Evolutionary conservation across 495 filamentous ascomycete genomes (phyloP), one percentile per base, ranked within the genome.

Genomic region (Aspergillus hancockii): DNA sequence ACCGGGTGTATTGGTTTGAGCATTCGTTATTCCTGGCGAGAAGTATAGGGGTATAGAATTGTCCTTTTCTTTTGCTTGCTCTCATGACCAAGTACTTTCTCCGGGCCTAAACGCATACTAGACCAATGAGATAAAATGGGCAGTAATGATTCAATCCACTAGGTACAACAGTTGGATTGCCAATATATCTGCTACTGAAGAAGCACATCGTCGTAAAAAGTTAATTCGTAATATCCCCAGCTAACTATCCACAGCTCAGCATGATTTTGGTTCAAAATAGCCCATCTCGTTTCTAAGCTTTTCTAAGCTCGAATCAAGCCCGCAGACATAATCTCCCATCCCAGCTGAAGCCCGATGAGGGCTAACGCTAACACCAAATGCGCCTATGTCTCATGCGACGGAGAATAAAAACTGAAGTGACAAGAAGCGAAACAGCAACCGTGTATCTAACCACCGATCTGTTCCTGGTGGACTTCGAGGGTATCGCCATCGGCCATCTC

Each of bases 401-500:
- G 30, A 60, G 9, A 32, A 40, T 46, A 51, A 34, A 58, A 2
- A 53, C 32, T 8, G 18, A 53, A 46, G 55, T n/a, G 49, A 45
- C 51, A 54, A 19, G 25, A 19, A 21, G 7, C 28, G 32, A 22
- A 22, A 31, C 18, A 45, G 45, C 8, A 6, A 18, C 9, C 14
- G 22, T 12, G 49, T 53, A 53, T 76, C 63, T 71, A 81, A 36
- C 88, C 90, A 56, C 94, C 95, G 56, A 98, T 96, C 71, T 99
- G 95, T 71, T 99, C 95, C 66, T 98, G 95, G 75, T 98, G 95
- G 25, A 99, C 95, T 69, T 99, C 95, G 9, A 99, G 85, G 2
- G 90, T 95, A 67, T 99, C 95, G 16, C 95, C 94, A 63, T 99
- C 95, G 64, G 86, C 80, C 94, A 98, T 98, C 34, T 98, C 94